Base-by-base conservation (phyloP, 129 eudicot genomes). In the Smallanthus sonchifolius region DNA sequence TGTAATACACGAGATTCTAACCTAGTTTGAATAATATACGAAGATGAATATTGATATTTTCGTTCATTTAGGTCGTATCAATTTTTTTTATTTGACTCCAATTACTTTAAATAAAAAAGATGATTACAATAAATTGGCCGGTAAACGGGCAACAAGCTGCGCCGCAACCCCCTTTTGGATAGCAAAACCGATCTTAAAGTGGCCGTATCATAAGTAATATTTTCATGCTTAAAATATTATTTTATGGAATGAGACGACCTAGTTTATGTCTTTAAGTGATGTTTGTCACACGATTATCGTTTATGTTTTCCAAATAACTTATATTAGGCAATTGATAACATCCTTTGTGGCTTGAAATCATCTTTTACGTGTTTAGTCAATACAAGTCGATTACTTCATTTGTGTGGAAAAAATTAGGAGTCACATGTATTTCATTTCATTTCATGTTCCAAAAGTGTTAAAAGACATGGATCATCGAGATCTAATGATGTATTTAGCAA, bases 401-500 rank as follows among this genome's bases (percentile, higher is more conserved):
- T 56, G 40, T 40, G 32, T 39, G 24, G 13, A 5, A 57, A 64
- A 57, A 75, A 7, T 49, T 15, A 37, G 3, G 14, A 75, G 54
- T 48, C 43, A 51, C 48, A 17, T 44, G 20, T 62, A 2, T 45
- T 75, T 64, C 65, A 49, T 45, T 75, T 64, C 65, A 49, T 75
- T 64, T 49, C 65, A 64, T 51, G 35, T 44, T 42, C 10, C 5
- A 4, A 32, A 28, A 28, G 14, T 34, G 69, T 60, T n/a, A 61
- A 61, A 60, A 74, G 0, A 5, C 15, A 8, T 52, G 66, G 35
- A 75, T 75, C 62, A 7, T 63, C 17, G 7, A 19, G 7, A 75
- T 75, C 52, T 74, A 20, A 49, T 6, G 7, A 36, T 76, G 67
- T 11, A 44, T 76, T 76, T 76, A 45, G 69, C 60, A 40, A 42